Evolutionary conservation across 495 filamentous ascomycete species (phyloP), one percentile per base, ranked within the genome.

Genomic region (Lasiosphaeriaceae sp.): DNA sequence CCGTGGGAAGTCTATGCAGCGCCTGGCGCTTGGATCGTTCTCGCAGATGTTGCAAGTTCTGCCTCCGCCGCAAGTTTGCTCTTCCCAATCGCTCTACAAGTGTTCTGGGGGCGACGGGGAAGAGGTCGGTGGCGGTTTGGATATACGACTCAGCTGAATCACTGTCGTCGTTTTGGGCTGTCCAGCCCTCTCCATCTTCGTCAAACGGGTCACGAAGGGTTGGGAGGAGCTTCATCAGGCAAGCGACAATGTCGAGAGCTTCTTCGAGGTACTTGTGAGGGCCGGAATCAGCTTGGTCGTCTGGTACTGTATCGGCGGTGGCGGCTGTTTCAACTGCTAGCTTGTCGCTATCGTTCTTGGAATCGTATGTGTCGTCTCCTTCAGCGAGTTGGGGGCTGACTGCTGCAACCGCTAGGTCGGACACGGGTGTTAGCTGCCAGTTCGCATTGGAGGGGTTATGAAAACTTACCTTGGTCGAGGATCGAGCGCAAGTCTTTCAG

Each of bases 211-310:
- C 53, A 12, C 24, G 57, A 11, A 57, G 43, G 3, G 49, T 34
- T n/a, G 59, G 54, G n/a, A 56, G 43, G 23, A 57, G 51, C 21
- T 59, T 47, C 11, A 61, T 9, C 17, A 60, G 26, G 43, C 26
- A 50, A 21, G 55, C 55, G 37, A 62, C 41, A 22, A 58, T 50
- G 26, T 65, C 62, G 19, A 52, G 11, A 16, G 57, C 57, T 24
- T 56, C 54, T 7, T 53, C 47, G 16, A 64, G 37, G 26, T 21
- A 56, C 21, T 22, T 9, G 14, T 20, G 51, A 19, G 57, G 35
- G 16, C 35, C 37, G 1, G 23, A 26, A 17, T 55, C 57, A 7
- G 22, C 57, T 21, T 53, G 17, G 29, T 50, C 45, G 16, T 54
- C 41, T 14, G 20, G 44, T 9, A 9, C 26, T 31, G 26, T 31